phyloP scores from a whole-genome alignment of 768 basidiomycete species.

The Lyophyllum shimeji region DNA sequence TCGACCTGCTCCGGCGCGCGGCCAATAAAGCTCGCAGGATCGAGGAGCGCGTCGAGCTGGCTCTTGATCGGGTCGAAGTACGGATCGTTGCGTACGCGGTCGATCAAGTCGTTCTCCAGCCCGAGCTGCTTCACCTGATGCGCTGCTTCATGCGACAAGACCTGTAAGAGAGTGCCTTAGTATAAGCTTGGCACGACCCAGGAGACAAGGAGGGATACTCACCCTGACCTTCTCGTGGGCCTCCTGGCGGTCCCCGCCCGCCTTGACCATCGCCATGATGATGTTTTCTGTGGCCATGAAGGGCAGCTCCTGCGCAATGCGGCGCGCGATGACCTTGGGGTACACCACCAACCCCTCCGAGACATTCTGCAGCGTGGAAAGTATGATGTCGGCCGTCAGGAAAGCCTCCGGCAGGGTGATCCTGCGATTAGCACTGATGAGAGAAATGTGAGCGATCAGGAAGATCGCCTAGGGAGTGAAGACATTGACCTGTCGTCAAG shows the following conservation, averaged over 20 bases:
- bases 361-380: conserved; percentile 94
- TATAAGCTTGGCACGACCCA: neutral
- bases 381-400: conserved; percentile 93
- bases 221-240: conserved; percentile 95
- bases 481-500: conserved; percentile 82
- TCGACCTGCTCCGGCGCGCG: conserved; percentile 96
- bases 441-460: neutral
- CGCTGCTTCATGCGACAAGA: conserved; percentile 92
- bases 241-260: conserved; percentile 93
- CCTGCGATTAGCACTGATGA: conserved; percentile 84
- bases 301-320: conserved; percentile 92
- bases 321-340: conserved; percentile 90
- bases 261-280: conserved; percentile 98
- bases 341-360: conserved; percentile 99
- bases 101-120: conserved; percentile 93
- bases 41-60: conserved; percentile 75
- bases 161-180: conserved; percentile 37
- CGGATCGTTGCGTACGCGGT: conserved; percentile 72
- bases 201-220: conserved; percentile 19
- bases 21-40: conserved; percentile 89
- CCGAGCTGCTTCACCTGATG: conserved; percentile 94
- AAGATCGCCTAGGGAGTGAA: neutral
- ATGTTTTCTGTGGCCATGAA: conserved; percentile 99
- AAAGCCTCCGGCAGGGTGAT: conserved; percentile 97
- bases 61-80: conserved; percentile 89